phyloP scores from a whole-genome alignment of 2,329 filamentous ascomycete genomes.

The Paraphaeosphaeria minitans region DNA sequence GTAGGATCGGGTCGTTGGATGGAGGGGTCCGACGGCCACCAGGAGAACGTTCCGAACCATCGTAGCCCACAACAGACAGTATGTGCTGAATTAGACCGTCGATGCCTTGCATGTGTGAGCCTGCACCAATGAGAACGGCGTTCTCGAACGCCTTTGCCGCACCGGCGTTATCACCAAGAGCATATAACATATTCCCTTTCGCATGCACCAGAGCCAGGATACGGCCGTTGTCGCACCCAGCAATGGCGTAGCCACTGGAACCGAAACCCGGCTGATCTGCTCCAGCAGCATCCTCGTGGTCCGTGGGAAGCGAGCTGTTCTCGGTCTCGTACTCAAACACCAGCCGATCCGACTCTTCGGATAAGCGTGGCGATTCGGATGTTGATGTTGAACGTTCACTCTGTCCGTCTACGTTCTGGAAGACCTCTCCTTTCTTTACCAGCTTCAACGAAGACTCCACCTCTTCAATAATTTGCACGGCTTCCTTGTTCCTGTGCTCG shows the following conservation, averaged over 20 bases:
- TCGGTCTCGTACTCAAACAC: constrained; percentile 60
- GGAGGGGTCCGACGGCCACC: constrained; percentile 33
- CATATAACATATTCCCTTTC: constrained; percentile 98
- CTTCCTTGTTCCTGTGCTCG: constrained; percentile 80
- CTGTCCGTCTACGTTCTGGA: constrained; percentile 57
- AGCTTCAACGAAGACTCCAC: constrained; percentile 74
- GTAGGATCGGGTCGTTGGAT: constrained; percentile 68
- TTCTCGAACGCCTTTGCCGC: constrained; percentile 94
- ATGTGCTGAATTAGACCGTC: constrained; percentile 79
- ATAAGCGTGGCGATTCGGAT: constrained; percentile 59
- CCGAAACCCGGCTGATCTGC: constrained; percentile 64
- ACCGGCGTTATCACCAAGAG: constrained; percentile 76
- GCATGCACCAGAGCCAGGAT: constrained; percentile 94
- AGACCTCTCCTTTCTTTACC: constrained; percentile 52
- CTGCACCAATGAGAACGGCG: constrained; percentile 86
- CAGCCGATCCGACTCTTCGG: constrained; percentile 61
- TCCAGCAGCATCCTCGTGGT: constrained; percentile 48
- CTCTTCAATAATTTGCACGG: constrained; percentile 83
- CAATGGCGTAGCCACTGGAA: constrained; percentile 82
- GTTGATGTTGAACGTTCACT: constrained; percentile 66
- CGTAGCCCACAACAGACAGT: constrained; percentile 66
- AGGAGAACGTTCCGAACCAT: constrained; percentile 41
- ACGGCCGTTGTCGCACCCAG: constrained; percentile 86
- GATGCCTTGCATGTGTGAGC: constrained; percentile 71
- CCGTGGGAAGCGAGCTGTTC: constrained; percentile 45